phyloP scores from a whole-genome alignment of 768 basidiomycete species.

The Tulasnella sp. region DNA sequence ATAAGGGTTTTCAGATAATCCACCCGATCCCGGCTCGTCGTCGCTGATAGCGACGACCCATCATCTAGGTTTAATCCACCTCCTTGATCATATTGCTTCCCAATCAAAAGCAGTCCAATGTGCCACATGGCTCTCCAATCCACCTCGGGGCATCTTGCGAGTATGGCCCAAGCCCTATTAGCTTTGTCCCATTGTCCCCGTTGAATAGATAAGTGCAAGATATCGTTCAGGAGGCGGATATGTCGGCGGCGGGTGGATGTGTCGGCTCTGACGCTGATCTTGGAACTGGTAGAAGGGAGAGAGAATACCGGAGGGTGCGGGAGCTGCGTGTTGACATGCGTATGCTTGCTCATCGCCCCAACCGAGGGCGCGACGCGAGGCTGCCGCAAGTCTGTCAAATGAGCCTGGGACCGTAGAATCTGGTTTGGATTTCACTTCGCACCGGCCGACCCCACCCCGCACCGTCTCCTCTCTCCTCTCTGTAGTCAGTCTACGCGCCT shows the following conservation, averaged over 20 bases:
- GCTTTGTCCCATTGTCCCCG: constrained; percentile 55
- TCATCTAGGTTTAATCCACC: constrained; percentile 25
- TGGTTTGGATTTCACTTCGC: background rate
- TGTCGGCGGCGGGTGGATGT: constrained; percentile 30
- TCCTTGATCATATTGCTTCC: constrained; percentile 19
- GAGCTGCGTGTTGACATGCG: background rate
- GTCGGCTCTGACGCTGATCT: background rate
- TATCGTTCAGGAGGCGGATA: constrained; percentile 61
- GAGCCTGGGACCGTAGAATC: background rate
- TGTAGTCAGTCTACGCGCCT: too few relatives aligned
- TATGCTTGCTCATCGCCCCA: background rate
- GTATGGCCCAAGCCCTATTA: constrained; percentile 58
- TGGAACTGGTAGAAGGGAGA: too few relatives aligned
- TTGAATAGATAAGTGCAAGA: constrained; percentile 61
- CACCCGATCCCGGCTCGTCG: constrained; percentile 4
- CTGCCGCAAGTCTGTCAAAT: background rate
- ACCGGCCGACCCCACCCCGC: too few relatives aligned
- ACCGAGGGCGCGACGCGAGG: too few relatives aligned
- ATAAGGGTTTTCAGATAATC: constrained; percentile 53
- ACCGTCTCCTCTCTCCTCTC: too few relatives aligned
- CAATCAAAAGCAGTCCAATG: constrained; percentile 42
- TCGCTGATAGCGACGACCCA: constrained; percentile 22
- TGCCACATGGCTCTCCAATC: constrained; percentile 66
- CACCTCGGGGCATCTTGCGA: constrained; percentile 67
- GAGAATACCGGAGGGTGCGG: background rate